Base-by-base conservation (phyloP, 2,329 filamentous ascomycete genomes). In the Diplodia corticola region DNA sequence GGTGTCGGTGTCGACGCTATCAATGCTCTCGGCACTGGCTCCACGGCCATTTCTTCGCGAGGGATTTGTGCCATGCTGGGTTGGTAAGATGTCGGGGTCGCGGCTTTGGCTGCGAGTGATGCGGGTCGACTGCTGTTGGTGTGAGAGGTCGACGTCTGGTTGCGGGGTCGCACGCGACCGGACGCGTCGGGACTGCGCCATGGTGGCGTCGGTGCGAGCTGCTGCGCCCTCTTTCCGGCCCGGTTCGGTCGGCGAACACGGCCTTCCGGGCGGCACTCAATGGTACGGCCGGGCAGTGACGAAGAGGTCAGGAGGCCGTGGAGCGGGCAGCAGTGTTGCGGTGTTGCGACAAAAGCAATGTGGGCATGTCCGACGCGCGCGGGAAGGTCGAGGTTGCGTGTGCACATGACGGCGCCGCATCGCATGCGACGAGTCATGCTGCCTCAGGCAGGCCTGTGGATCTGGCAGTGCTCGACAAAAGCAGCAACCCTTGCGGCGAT, bases 51-150 rank as follows among this genome's bases (percentile, higher is more conserved):
- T 70, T 57, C 73, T 72, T 26, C 72, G 73, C 7, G 68, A 67
- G 15, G 70, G 65, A 44, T 73, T 75, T 28, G 68, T 65, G 22
- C 50, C 24, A 28, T 26, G 50, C 33, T 22, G 12, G 17, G 40
- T 68, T 60, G 22, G 73, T 67, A 67, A 61, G 24, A 70, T 67
- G 13, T 74, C 74, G 4, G 77, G 64, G 51, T 80, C 80, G 65
- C 73, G 76, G 70, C 79, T 81, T 61, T 74, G 75, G 70, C 78
- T 80, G 70, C 72, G 74, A 67, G 63, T 72, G 24, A 69, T 49
- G 61, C 69, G 71, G 5, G 69, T 68, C 15, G 50, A 22, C n/a
- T 10, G 68, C 68, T n/a, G 68, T 68, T 46, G 68, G 64, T 63
- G 71, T 68, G 44, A 72, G 68, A 10, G 69, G 67, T 24, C 37